Evolutionary conservation across 2,329 filamentous ascomycete genomes (phyloP), one percentile per base, ranked within the genome.

Genomic region (Cyphellophora europaea): DNA sequence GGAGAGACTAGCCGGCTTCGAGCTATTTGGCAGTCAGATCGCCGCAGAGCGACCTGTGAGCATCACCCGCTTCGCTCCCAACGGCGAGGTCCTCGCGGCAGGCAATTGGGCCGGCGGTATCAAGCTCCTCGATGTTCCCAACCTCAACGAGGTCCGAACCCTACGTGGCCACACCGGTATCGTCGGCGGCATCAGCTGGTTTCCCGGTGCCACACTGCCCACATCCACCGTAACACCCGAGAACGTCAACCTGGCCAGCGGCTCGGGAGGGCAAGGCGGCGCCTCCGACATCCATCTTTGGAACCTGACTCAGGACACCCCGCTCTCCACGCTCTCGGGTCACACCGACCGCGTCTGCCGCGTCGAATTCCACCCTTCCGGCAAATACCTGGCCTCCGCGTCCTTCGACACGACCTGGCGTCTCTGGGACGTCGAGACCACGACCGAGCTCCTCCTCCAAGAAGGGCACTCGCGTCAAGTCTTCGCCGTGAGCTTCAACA

Each of bases 391-490:
- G 5, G 91, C 89, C 4, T 94, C 88, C 1, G 91, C 91, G 5
- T 94, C 87, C 0, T 91, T 91, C 51, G 91, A 98, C 55, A 94
- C 87, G 2, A 94, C 91, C 1, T 98, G 91, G 91, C 77, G 89
- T 29, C 67, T 98, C 19, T 98, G 91, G 89, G 89, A 96, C 55
- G 77, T 96, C 1, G 79, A 85, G 48, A 91, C 82, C 0, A 84
- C 78, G 0, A 79, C 79, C 2, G 88, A 96, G 53, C 63, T 96
- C 2, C 68, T 93, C 2, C 69, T 93, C 1, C 91, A 98, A 57
- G 89, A 96, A 61, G 91, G 91, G 1, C 91, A 98, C 57, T 93
- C 87, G 6, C 77, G 89, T 36, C 91, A 93, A 42, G 91, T 96
- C 10, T 96, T 91, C 52, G 74, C 87, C 0, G 74, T 96, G 33